Evolutionary conservation across 768 basidiomycete genomes (phyloP).

Genomic region (Russula emetica): DNA sequence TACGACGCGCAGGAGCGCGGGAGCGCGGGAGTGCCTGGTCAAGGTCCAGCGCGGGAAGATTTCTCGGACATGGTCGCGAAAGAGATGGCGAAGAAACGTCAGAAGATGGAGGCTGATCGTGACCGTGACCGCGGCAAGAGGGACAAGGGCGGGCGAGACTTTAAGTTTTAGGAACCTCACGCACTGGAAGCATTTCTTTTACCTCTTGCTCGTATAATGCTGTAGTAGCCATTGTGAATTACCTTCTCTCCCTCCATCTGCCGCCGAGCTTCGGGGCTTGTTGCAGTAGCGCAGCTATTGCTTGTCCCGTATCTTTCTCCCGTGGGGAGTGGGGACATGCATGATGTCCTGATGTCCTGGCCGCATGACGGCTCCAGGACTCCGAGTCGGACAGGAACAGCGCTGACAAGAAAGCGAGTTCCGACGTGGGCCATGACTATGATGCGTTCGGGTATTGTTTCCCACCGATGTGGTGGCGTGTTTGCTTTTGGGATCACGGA

Average conservation of each 20-base stretch:
- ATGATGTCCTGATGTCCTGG: neutral
- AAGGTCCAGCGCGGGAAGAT: conserved; percentile 55
- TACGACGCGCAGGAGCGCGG: conserved; percentile 78
- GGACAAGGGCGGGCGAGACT: conserved; percentile 51
- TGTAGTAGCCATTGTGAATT: neutral
- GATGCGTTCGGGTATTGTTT: neutral
- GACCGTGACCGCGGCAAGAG: conserved; percentile 60
- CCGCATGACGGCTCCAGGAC: neutral
- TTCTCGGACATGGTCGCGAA: conserved; percentile 85
- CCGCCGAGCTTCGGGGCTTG: neutral
- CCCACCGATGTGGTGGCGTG: neutral
- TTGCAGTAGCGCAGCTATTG: neutral
- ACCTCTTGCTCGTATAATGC: neutral
- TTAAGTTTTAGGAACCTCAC: conserved; percentile 57
- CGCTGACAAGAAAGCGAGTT: neutral
- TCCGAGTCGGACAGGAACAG: neutral
- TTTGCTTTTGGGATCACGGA: too few species aligned
- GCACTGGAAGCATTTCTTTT: neutral
- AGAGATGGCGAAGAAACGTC: conserved; percentile 82
- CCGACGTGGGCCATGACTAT: neutral
- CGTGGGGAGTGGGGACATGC: neutral
- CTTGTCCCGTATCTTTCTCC: neutral
- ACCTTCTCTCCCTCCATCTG: neutral
- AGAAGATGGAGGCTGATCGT: conserved; percentile 67
- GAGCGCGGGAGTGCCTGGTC: conserved; percentile 73